These are phyloP conservation scores for Pythium plurisporium DNA, from an alignment of 352 stramenopile species.

Conservation along the genomic window DNA sequence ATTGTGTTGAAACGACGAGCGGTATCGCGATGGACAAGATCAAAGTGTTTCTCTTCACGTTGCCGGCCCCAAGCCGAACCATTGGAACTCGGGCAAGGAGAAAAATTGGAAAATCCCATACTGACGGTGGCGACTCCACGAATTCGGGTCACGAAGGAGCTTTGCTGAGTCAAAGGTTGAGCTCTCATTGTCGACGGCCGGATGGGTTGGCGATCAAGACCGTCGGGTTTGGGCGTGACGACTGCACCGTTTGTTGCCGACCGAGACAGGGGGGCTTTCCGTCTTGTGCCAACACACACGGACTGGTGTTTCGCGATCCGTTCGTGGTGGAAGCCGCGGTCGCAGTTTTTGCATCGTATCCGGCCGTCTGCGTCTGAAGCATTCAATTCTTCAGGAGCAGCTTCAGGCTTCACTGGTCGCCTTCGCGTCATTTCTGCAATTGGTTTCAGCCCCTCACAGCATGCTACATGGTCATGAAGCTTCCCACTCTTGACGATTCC, in stretches of 20 bases:
- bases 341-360: constrained; percentile 51
- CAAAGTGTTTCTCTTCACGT: background rate
- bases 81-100: background rate
- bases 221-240: background rate
- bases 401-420: background rate
- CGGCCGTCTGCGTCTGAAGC: constrained; percentile 40
- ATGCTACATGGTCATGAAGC: constrained; percentile 7
- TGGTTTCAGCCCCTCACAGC: background rate
- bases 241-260: background rate
- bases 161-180: background rate
- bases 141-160: background rate
- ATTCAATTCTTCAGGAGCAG: constrained; percentile 26
- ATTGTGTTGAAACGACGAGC: constrained; percentile 8
- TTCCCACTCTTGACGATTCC: constrained; percentile 25
- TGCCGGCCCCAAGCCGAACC: background rate
- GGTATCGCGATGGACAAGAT: constrained; percentile 14
- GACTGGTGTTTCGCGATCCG: constrained; percentile 70
- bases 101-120: background rate
- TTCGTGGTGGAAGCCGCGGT: constrained; percentile 46
- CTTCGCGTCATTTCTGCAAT: background rate
- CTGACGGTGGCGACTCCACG: background rate
- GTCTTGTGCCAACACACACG: constrained; percentile 31
- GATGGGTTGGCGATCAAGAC: background rate
- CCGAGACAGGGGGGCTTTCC: too few species aligned
- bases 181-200: background rate